Evolutionary conservation across 768 basidiomycete genomes (phyloP), one percentile per base, ranked within the genome.

Genomic region (Amanita rubescens): DNA sequence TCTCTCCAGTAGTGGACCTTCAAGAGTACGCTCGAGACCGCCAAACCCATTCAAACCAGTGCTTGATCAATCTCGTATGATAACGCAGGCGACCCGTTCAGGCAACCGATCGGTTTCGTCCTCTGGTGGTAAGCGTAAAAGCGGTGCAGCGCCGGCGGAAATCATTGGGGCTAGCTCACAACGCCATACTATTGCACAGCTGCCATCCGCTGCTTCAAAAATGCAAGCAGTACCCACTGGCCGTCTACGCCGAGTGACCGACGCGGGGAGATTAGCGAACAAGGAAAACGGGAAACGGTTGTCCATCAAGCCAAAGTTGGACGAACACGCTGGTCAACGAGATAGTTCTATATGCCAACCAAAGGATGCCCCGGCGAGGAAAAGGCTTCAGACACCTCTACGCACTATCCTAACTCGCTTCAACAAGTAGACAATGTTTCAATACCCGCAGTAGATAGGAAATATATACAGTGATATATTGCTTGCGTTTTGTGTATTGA

Each of bases 371-470:
- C 34, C 34, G 6, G 25, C 41, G 9, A 53, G n/a, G 43, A 53
- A 53, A 33, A 53, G 32, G 42, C 38, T 24, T 20, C 46, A 49
- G 15, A 30, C 6, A 30, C 47, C 54, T 20, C 32, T 55, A 20
- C 45, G 54, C 14, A 55, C 25, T 25, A 55, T 55, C 15, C 34
- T 55, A 17, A 55, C 54, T 11, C 37, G 54, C 48, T 43, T 53
- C 32, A 53, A 53, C 20, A 45, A 53, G 34, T 32, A 0, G 12
- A 47, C 2, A 7, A 15, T 14, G 14, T 22, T 37, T n/a, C 24
- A 25, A 37, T 10, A n/a, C 27, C 37, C 9, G 24, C n/a, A 0
- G 33, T 20, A 20, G 17, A 34, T 19, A 9, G n/a, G 17, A n/a
- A 12, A 27, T 11, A 15, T 30, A 25, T 32, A 1, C 17, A 11